These are phyloP conservation scores for Gaeumannomyces sp. DNA, from an alignment of 2,329 filamentous ascomycete genomes.

Conservation along the genomic window DNA sequence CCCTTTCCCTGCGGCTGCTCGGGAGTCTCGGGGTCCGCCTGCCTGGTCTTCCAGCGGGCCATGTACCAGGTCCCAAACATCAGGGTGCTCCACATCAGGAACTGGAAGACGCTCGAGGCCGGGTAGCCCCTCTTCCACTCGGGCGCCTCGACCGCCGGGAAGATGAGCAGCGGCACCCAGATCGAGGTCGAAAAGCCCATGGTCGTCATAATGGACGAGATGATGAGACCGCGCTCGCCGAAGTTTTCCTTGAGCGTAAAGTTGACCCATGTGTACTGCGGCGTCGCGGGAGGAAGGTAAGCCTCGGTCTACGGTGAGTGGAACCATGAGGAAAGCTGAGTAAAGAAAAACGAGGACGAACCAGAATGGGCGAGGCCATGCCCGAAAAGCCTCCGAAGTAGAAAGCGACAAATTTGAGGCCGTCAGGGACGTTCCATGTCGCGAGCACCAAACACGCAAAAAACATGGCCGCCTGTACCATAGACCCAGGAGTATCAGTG, in stretches of 20 bases:
- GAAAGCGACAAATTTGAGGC: conserved; percentile 29
- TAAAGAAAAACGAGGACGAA: not conserved
- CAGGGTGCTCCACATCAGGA: conserved; percentile 6
- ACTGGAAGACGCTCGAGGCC: conserved; percentile 7
- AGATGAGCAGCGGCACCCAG: conserved; percentile 37
- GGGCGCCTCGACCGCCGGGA: conserved; percentile 29
- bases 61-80: conserved; percentile 10
- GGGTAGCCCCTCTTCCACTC: conserved; percentile 9
- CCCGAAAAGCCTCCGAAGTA: not conserved
- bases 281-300: not conserved
- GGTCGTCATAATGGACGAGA: conserved; percentile 35
- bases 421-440: conserved; percentile 42
- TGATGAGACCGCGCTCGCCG: conserved; percentile 9
- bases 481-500: not conserved
- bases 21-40: conserved; percentile 3
- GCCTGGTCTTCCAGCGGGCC: conserved; percentile 8
- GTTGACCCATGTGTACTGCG: conserved; percentile 8
- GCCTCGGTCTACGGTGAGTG: not conserved
- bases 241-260: conserved; percentile 8
- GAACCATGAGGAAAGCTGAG: no score
- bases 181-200: conserved; percentile 39
- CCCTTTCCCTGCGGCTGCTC: not conserved
- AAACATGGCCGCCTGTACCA: conserved; percentile 4
- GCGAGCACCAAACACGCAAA: conserved; percentile 23
- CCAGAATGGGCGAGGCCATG: conserved; percentile 9